Evolutionary conservation across 306 rosid species (phyloP).

Genomic region (Castanea mollissima): DNA sequence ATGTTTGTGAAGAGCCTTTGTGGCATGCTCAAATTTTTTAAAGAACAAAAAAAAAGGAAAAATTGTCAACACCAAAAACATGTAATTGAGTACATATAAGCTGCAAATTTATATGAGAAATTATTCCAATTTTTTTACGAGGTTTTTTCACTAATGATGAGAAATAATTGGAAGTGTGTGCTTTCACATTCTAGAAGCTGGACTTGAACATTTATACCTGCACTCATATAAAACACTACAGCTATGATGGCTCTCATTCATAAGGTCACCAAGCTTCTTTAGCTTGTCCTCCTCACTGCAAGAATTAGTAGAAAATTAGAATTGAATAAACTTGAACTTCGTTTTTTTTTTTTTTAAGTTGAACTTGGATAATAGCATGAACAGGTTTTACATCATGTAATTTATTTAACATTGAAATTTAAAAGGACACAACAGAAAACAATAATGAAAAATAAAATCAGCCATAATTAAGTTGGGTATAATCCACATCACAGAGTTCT

Average conservation of each 20-base stretch:
- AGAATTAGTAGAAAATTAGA: neutral
- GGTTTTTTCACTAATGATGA: neutral
- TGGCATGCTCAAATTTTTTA: neutral
- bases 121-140: neutral
- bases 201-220: slow-evolving; percentile 55
- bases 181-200: neutral
- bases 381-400: neutral
- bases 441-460: neutral
- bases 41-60: neutral
- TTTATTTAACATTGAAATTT: neutral
- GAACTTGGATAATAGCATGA: neutral
- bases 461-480: neutral
- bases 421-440: neutral
- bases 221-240: slow-evolving; percentile 94
- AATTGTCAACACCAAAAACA: neutral
- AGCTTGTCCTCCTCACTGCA: slow-evolving; percentile 75
- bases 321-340: neutral
- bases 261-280: slow-evolving; percentile 84
- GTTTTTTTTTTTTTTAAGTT: neutral
- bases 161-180: neutral
- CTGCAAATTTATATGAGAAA: neutral
- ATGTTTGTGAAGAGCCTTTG: neutral
- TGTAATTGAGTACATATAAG: neutral
- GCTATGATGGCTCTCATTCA: slow-evolving; percentile 95
- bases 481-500: neutral